A percentile compares a stretch with the other conserved stretches of the same genome.
Conservation (phyloP, 371 early-diverging fungal genomes). For the Mucor racemosus region DNA sequence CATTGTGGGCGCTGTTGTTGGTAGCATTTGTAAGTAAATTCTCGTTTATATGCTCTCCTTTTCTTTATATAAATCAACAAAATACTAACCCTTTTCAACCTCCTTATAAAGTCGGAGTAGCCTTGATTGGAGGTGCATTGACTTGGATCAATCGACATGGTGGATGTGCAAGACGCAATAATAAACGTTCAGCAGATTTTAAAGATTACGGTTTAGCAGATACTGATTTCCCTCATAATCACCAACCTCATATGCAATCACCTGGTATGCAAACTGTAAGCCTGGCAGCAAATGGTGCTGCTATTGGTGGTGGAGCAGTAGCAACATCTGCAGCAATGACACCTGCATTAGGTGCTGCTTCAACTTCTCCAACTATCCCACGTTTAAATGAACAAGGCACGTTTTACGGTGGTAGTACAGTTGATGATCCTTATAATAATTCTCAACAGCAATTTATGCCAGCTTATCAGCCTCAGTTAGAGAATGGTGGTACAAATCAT, state of each 20-base stretch:
- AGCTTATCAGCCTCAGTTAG: constrained; percentile 19
- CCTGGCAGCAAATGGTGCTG: neutral
- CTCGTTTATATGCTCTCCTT: neutral
- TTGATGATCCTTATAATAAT: constrained; percentile 23
- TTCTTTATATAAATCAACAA: neutral
- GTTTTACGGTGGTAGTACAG: constrained; percentile 24
- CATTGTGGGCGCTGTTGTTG: constrained; percentile 47
- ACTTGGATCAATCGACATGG: constrained; percentile 43
- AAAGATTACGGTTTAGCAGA: constrained; percentile 54
- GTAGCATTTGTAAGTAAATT: constrained; percentile 44
- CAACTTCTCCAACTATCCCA: constrained; percentile 45
- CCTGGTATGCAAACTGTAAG: constrained; percentile 6
- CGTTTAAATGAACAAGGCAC: constrained; percentile 49
- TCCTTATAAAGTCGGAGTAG: constrained; percentile 39
- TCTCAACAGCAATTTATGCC: constrained; percentile 22
- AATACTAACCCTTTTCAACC: neutral
- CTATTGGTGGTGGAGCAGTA: neutral
- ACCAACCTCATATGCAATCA: constrained; percentile 33
- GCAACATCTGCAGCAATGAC: constrained; percentile 12
- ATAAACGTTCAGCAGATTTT: constrained; percentile 39
- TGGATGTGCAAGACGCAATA: constrained; percentile 32
- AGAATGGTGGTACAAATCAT: neutral
- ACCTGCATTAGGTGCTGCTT: constrained; percentile 20
- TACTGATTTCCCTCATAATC: constrained; percentile 49
- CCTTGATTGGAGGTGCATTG: constrained; percentile 49